A percentile compares a stretch with the other conserved stretches of the same genome.
phyloP scores from a whole-genome alignment of 1,139 yeast genomes.

The Eremothecium gossypii region DNA sequence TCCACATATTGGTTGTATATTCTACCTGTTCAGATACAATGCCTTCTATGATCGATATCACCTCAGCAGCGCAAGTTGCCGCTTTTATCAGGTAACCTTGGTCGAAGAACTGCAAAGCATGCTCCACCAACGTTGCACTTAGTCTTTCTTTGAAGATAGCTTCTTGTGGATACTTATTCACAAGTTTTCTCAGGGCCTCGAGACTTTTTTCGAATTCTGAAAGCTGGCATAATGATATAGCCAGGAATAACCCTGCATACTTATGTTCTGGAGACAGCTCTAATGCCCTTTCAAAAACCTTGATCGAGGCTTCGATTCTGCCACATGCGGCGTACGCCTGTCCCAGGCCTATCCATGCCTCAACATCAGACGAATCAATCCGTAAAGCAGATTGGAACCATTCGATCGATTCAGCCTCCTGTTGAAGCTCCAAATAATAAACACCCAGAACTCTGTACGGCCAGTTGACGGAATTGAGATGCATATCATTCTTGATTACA shows the following conservation, averaged over 20 bases:
- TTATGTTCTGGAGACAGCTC: slow-evolving; percentile 44
- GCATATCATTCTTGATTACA: slow-evolving; percentile 51
- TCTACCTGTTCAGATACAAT: slow-evolving; percentile 22
- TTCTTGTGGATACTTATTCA: slow-evolving; percentile 39
- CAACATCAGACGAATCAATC: slow-evolving; percentile 52
- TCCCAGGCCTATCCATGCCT: slow-evolving; percentile 90
- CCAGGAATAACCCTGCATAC: slow-evolving; percentile 60
- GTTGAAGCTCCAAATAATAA: slow-evolving; percentile 60
- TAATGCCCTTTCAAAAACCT: slow-evolving; percentile 65
- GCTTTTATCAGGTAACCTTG: slow-evolving; percentile 66
- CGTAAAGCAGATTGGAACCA: slow-evolving; percentile 83
- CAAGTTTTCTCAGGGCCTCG: slow-evolving; percentile 35
- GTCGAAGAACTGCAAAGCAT: slow-evolving; percentile 43
- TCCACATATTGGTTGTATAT: slow-evolving; percentile 44
- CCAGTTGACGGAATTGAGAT: slow-evolving; percentile 51
- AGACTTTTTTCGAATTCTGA: slow-evolving; percentile 46
- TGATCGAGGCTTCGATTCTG: slow-evolving; percentile 73
- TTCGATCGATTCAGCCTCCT: slow-evolving; percentile 73
- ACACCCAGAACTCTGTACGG: slow-evolving; percentile 84
- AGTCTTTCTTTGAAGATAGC: slow-evolving; percentile 50
- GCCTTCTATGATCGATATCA: slow-evolving; percentile 30
- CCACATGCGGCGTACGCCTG: slow-evolving; percentile 87
- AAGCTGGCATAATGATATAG: slow-evolving; percentile 45
- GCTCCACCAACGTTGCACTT: slow-evolving; percentile 47
- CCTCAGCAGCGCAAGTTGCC: slow-evolving; percentile 39